Evolutionary conservation across 129 eudicot genomes (phyloP).

Genomic region (Flaveria sonorensis): DNA sequence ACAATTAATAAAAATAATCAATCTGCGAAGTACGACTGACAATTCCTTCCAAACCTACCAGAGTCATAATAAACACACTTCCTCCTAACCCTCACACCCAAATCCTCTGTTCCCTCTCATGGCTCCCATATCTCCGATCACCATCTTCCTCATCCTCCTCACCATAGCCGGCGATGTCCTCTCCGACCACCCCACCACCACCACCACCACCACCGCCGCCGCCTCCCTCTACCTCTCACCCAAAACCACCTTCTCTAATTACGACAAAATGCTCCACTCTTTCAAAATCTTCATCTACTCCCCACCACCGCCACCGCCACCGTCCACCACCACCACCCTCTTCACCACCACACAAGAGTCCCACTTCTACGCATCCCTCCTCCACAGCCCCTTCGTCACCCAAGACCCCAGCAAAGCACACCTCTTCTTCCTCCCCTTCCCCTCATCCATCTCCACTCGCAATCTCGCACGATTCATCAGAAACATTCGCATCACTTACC

Average conservation of each 20-base stretch:
- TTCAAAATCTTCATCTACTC: conserved; percentile 70
- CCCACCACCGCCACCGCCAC: conserved; percentile 43
- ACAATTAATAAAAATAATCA: background rate
- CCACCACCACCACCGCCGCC: conserved; percentile 27
- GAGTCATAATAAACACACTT: conserved; percentile 18
- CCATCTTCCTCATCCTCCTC: conserved; percentile 37
- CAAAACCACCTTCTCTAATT: conserved; percentile 57
- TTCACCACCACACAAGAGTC: conserved; percentile 43
- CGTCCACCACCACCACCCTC: conserved; percentile 17
- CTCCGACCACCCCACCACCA: conserved; percentile 23
- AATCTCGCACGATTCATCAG: conserved; percentile 54
- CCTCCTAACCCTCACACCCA: background rate
- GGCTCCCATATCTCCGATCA: conserved; percentile 30
- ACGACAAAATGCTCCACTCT: conserved; percentile 62
- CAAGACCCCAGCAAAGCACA: conserved; percentile 57
- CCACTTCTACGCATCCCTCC: conserved; percentile 50
- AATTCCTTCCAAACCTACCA: conserved; percentile 30
- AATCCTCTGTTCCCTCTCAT: conserved; percentile 26
- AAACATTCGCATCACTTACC: conserved; percentile 40
- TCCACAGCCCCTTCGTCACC: conserved; percentile 46
- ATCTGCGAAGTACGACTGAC: background rate
- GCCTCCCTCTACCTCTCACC: conserved; percentile 60
- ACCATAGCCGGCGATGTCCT: conserved; percentile 34
- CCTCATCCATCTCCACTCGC: conserved; percentile 60
- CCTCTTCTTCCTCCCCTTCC: conserved; percentile 62